phyloP scores from a whole-genome alignment of 2,329 filamentous ascomycete genomes.

The Beauveria rudraprayagi region DNA sequence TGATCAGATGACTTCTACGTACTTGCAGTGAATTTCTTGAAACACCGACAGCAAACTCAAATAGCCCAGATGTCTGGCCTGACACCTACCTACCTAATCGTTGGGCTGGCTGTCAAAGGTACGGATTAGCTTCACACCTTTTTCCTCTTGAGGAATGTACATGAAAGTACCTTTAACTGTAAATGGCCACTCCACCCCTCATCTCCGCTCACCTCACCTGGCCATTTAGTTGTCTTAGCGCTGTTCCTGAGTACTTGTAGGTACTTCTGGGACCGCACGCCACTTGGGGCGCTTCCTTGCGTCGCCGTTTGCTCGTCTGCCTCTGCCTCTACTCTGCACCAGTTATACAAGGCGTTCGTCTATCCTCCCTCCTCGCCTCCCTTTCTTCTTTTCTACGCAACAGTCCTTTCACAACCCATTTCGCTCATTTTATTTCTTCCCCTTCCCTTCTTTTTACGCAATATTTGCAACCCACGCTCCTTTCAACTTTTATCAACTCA shows the following conservation, averaged over 20 bases:
- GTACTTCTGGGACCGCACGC: not conserved
- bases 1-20: too few species aligned
- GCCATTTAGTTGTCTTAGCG: not conserved
- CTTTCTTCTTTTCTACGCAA: not conserved
- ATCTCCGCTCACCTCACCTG: conserved; percentile 6
- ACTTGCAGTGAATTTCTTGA: too few species aligned
- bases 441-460: not conserved
- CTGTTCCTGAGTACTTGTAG: not conserved
- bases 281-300: not conserved
- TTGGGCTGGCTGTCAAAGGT: too few species aligned
- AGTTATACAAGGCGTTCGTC: not conserved
- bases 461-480: conserved; percentile 3
- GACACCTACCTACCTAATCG: too few species aligned
- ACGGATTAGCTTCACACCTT: too few species aligned
- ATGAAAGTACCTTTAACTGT: not conserved
- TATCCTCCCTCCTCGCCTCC: not conserved
- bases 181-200: not conserved
- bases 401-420: not conserved
- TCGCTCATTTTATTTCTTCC: conserved; percentile 1
- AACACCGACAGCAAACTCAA: too few species aligned
- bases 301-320: not conserved
- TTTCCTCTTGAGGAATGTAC: too few species aligned
- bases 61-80: too few species aligned
- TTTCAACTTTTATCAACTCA: not conserved
- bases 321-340: not conserved